Base-by-base conservation (phyloP, 148 eudicot genomes). In the Persicaria tinctoria region DNA sequence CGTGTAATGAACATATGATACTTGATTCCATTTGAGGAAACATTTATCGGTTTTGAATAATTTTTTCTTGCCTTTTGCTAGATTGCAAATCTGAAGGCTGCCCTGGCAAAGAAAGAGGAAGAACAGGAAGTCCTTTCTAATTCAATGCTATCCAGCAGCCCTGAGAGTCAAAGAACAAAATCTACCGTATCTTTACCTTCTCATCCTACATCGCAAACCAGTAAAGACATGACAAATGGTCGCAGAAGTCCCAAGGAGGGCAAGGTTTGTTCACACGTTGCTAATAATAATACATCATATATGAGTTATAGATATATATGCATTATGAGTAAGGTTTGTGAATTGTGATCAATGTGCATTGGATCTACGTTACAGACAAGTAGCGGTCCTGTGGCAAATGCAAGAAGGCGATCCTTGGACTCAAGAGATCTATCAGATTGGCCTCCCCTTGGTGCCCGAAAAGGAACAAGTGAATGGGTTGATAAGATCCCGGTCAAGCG, bases 81-180 rank as follows among this genome's bases (percentile, higher is more conserved):
- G 74, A 71, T 73, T 41, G 59, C 47, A n/a, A 73, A 54, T 73
- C 62, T 73, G 63, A 73, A 73, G 75, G 75, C 62, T 50, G 75
- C 60, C 46, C 47, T 73, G 12, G 75, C 75, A 16, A 73, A 54
- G 75, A 73, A 54, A 50, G 75, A 73, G 20, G 75, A 54, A 54
- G 75, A 73, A 53, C 41, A 18, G 14, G 74, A 71, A 50, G 23
- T 18, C 38, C 54, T 71, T 18, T 46, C 14, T 71, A 66, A 66
- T 66, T 66, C 70, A 66, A 4, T 66, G 47, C 46, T 32, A 41
- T 50, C 75, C 18, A 73, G 53, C 56, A 72, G 74, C 49, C 74
- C 74, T 18, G 56, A 72, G 49, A 50, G 56, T 46, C 56, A 50
- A 10, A 20, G 55, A 72, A 46, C 54, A 47, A 72, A 72, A 50